Conservation (phyloP, 2,329 filamentous ascomycete genomes). For the Fusarium continuum region DNA sequence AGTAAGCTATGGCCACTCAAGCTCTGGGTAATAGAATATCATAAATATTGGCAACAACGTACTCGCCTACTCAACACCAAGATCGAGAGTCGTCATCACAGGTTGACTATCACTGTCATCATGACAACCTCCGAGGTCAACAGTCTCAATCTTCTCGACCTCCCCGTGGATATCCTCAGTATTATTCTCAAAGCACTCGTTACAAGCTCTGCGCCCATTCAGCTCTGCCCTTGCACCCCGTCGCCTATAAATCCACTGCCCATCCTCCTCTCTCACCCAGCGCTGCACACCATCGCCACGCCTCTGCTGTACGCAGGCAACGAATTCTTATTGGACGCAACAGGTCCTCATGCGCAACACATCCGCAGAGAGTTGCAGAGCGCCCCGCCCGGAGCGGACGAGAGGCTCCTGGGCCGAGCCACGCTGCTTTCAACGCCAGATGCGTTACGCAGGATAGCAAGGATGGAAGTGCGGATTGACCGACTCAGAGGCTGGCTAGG, state of each 20-base stretch:
- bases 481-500: conserved; percentile 48
- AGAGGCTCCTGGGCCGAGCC: conserved; percentile 15
- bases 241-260: conserved; percentile 39
- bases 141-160: conserved; percentile 46
- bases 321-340: conserved; percentile 45
- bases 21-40: conserved; percentile 1
- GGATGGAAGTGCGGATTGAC: conserved; percentile 44
- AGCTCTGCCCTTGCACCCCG: conserved; percentile 44
- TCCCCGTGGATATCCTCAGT: conserved; percentile 47
- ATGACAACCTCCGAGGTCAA: conserved; percentile 19
- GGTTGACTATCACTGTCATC: neutral
- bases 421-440: conserved; percentile 39
- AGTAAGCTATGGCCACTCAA: neutral
- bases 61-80: neutral
- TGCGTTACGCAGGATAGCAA: conserved; percentile 41
- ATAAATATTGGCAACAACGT: neutral
- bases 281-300: conserved; percentile 46
- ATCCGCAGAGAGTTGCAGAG: conserved; percentile 39
- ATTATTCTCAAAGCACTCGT: conserved; percentile 46
- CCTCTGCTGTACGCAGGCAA: conserved; percentile 48
- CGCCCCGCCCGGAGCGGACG: conserved; percentile 23
- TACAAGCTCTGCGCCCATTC: conserved; percentile 35
- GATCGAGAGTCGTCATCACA: conserved; percentile 2
- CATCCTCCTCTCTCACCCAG: conserved; percentile 47
- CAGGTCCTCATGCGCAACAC: conserved; percentile 42